Base-by-base conservation (phyloP, 176 grass and related monocot species). In the Aegilops speltoides region DNA sequence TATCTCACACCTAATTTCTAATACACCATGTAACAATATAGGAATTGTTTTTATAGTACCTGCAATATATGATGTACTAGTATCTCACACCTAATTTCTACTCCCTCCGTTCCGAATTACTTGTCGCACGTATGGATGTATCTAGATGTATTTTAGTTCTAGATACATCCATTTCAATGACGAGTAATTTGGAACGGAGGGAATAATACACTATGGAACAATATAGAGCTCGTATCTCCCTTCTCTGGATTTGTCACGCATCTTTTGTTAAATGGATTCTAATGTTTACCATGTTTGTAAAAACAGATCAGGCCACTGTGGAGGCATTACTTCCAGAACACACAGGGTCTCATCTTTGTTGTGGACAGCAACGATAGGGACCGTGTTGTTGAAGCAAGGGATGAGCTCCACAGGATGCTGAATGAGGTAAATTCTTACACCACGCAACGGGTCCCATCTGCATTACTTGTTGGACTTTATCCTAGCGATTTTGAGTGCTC, bases 321-420 rank as follows among this genome's bases (percentile, higher is more conserved):
- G 91, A 93, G 91, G 85, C 91, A 93, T 68, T 93, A 93, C 64
- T 93, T 93, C 91, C 91, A 93, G 88, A 93, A 93, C 82, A 93
- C 91, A 0, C 91, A 93, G 59, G 91, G 91, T 85, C 91, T 93
- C 46, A 93, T 93, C 57, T 93, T 93, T 11, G 91, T 93, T 74
- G 88, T 93, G 65, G 91, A 93, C 85, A 93, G 91, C 85, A 93
- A 93, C 9, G 91, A 93, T 81, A 87, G 91, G 65, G 91, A 93
- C 46, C 91, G 91, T 93, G 85, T 93, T 67, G 91, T 93, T 75
- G 91, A 93, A 84, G 91, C 91, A 23, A 90, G 91, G 79, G 91
- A 93, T 87, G 91, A 93, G 71, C 91, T 93, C 65, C 91, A 93
- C 78, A 72, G 91, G 73, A 93, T 93, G 91, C 82, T 93, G 22